Evolutionary conservation across 2,329 filamentous ascomycete genomes (phyloP), one percentile per base, ranked within the genome.

Genomic region (Ceratocystis cubensis): DNA sequence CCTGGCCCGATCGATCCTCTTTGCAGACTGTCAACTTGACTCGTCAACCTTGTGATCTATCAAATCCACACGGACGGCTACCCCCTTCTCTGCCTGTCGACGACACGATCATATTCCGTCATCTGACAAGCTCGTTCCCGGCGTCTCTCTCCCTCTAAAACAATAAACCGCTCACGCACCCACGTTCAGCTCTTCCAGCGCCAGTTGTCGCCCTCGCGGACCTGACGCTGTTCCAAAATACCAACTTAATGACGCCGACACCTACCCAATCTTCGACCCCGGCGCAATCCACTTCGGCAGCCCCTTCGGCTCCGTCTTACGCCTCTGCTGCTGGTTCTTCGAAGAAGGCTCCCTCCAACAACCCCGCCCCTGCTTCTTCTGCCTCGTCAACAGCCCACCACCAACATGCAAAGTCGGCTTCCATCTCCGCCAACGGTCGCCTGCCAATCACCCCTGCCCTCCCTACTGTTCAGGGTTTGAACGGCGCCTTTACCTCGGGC

Each of bases 361-460:
- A 7, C 5, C 17, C 53, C 6, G 17, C 53, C 10, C 13, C 22
- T 25, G 10, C 53, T n/a, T 13, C 53, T n/a, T 17, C 53, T 15
- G 15, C 28, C 28, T 17, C 53, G 6, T 82, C 84, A 17, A 80
- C 80, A 68, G 75, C 80, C 71, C 74, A 78, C 73, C 76, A 82
- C 75, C 81, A 84, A 76, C 78, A 83, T 82, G 84, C 81, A 71
- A 85, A 86, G 75, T 77, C 83, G 75, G 81, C 84, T 74, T 84
- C 87, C 73, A 83, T 84, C 73, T 86, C 89, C 80, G 84, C 95
- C 83, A 96, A 96, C 83, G 90, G 90, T 82, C 88, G 88, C 78
- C 80, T 81, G 71, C 80, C 85, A 76, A 87, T 87, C 76, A 82
- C 82, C 76, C 86, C 86, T 70, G 85, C 86, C 74, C 80, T 88